These are phyloP conservation scores for Diospyros lotus DNA, from an alignment of 148 eudicot genomes.

Conservation along the genomic window DNA sequence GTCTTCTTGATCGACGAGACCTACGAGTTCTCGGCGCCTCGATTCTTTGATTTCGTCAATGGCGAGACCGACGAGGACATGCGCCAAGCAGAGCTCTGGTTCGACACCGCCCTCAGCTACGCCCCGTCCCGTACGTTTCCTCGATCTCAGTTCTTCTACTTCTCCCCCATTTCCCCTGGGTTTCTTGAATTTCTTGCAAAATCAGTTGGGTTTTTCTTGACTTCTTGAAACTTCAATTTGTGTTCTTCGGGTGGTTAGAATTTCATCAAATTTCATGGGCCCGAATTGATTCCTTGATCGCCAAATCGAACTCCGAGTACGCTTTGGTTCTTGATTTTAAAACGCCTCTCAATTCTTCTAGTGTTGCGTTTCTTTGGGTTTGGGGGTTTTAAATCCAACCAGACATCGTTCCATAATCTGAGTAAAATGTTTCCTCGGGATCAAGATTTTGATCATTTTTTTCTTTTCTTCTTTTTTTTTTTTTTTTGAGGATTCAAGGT, in stretches of 20 bases:
- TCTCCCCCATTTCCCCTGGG: not conserved
- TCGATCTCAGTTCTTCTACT: conserved; percentile 1
- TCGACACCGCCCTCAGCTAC: conserved; percentile 50
- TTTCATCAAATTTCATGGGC: not conserved
- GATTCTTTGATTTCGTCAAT: conserved; percentile 61
- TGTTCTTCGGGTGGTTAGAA: not conserved
- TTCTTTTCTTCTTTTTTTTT: not conserved
- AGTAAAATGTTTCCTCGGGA: too few species aligned
- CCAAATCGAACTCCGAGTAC: too few species aligned
- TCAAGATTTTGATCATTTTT: too few species aligned
- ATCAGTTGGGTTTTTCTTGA: not conserved
- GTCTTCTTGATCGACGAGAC: conserved; percentile 50
- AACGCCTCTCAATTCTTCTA: too few species aligned
- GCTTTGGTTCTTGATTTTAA: too few species aligned
- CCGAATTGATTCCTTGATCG: not conserved
- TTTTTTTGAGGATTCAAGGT: not conserved
- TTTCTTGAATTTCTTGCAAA: not conserved
- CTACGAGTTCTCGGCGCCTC: conserved; percentile 82
- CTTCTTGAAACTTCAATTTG: not conserved
- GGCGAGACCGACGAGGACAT: conserved; percentile 67
- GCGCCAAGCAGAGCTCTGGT: conserved; percentile 74
- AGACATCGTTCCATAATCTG: too few species aligned
- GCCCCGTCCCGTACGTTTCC: conserved; percentile 81
- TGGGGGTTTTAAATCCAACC: too few species aligned
- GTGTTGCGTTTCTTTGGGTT: too few species aligned